Evolutionary conservation across 164 flowering plant genomes (phyloP).

Genomic region (Tinospora cordifolia): DNA sequence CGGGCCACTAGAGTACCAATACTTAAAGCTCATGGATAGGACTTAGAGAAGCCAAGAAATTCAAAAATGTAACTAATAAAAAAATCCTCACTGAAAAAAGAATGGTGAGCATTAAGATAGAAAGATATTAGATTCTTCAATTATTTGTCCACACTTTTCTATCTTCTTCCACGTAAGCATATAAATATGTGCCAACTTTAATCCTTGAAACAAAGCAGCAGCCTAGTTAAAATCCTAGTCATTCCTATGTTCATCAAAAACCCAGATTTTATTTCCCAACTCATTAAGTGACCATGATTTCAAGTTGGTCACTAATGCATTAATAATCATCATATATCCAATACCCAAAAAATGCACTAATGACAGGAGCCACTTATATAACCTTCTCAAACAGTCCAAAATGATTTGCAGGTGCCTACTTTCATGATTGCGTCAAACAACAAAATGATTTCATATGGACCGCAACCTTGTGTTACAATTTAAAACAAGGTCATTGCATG

Average conservation of each 20-base stretch:
- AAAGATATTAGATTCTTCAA: not conserved
- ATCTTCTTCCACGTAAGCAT: too few relatives aligned
- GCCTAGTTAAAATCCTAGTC: not conserved
- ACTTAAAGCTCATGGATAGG: not conserved
- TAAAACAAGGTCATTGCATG: too few relatives aligned
- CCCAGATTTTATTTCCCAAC: not conserved
- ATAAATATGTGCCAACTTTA: not conserved
- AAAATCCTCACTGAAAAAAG: not conserved
- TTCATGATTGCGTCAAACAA: not conserved
- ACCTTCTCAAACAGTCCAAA: not conserved
- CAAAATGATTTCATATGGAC: not conserved
- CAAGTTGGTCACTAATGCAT: not conserved
- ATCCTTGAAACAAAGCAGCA: not conserved
- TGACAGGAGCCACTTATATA: not conserved
- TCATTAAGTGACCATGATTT: not conserved
- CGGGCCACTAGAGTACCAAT: not conserved
- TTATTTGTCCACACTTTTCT: not conserved
- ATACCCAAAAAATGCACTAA: not conserved
- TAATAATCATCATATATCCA: not conserved
- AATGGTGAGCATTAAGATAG: not conserved
- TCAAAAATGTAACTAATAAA: too few relatives aligned
- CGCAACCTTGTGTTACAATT: not conserved
- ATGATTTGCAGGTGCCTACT: not conserved
- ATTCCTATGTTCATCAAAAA: not conserved
- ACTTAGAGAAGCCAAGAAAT: not conserved